A percentile compares a stretch with the other conserved stretches of the same genome.
These are phyloP conservation scores for Komagataella pseudopastoris DNA, from an alignment of 805 yeast genomes.

Conservation along the genomic window DNA sequence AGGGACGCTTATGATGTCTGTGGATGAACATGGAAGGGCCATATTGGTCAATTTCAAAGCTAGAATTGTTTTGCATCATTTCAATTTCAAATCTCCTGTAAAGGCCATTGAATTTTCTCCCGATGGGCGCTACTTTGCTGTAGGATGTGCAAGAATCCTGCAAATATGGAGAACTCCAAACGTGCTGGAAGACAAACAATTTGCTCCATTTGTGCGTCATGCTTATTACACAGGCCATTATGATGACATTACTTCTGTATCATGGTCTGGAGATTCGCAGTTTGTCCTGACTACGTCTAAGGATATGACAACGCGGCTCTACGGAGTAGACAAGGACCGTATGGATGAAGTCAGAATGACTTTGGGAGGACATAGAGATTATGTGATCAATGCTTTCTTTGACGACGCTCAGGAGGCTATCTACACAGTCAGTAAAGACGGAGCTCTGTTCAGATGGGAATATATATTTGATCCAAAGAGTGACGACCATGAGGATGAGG, in stretches of 20 bases:
- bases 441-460: constrained; percentile 89
- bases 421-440: constrained; percentile 87
- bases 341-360: constrained; percentile 59
- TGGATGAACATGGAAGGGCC: constrained; percentile 89
- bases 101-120: constrained; percentile 72
- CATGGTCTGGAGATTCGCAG: constrained; percentile 88
- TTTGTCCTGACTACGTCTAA: constrained; percentile 78
- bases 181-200: constrained; percentile 70
- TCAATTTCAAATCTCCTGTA: constrained; percentile 79
- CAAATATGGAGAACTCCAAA: constrained; percentile 94
- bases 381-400: constrained; percentile 79
- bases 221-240: constrained; percentile 89
- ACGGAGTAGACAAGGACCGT: constrained; percentile 58
- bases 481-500: constrained; percentile 29
- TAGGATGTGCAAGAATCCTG: constrained; percentile 67
- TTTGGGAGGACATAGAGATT: constrained; percentile 85
- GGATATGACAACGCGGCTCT: constrained; percentile 81
- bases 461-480: constrained; percentile 46
- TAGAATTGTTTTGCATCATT: constrained; percentile 81
- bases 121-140: constrained; percentile 77
- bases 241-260: constrained; percentile 59
- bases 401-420: constrained; percentile 79
- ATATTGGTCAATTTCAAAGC: constrained; percentile 77
- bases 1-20: constrained; percentile 65
- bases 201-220: constrained; percentile 90